These are phyloP conservation scores for Boletus tylopilopsis DNA, from an alignment of 768 basidiomycete species.

Conservation along the genomic window DNA sequence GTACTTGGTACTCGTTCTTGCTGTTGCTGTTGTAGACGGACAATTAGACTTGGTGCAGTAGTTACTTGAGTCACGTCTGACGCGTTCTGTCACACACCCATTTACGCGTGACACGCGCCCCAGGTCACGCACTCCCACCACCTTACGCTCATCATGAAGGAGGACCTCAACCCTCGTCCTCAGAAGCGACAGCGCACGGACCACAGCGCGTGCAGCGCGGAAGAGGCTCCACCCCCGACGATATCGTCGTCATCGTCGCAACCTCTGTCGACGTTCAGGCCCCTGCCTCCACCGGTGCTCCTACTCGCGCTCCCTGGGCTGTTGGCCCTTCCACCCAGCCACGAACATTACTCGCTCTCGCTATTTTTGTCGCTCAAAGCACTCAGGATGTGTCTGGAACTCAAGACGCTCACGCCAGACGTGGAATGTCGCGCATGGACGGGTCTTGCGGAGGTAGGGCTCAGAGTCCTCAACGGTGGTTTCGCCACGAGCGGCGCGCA, in stretches of 20 bases:
- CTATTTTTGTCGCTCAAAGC: constrained; percentile 55
- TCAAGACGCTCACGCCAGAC: constrained; percentile 49
- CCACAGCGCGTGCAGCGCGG: background rate
- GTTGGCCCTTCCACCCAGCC: constrained; percentile 62
- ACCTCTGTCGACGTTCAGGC: constrained; percentile 19
- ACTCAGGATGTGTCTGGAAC: constrained; percentile 49
- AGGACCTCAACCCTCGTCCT: constrained; percentile 31
- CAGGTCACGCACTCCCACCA: constrained; percentile 9
- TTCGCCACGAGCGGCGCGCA: constrained; percentile 35
- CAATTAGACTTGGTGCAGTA: no score
- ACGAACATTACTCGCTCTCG: constrained; percentile 50
- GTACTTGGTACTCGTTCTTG: background rate
- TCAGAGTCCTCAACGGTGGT: constrained; percentile 50
- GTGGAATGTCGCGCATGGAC: constrained; percentile 73
- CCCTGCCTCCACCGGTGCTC: constrained; percentile 43
- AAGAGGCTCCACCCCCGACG: background rate
- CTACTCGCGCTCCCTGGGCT: constrained; percentile 61
- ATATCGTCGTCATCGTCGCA: background rate
- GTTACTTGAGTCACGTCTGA: constrained; percentile 7
- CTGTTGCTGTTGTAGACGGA: no score
- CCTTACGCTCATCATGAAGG: constrained; percentile 17
- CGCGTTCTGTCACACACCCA: constrained; percentile 30
- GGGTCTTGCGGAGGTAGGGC: constrained; percentile 63
- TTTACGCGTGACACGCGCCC: constrained; percentile 26
- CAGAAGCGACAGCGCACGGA: constrained; percentile 32